A percentile compares a stretch with the other conserved stretches of the same genome.
phyloP scores from a whole-genome alignment of 169 alveolate species.

The Cyclospora cayetanensis region DNA sequence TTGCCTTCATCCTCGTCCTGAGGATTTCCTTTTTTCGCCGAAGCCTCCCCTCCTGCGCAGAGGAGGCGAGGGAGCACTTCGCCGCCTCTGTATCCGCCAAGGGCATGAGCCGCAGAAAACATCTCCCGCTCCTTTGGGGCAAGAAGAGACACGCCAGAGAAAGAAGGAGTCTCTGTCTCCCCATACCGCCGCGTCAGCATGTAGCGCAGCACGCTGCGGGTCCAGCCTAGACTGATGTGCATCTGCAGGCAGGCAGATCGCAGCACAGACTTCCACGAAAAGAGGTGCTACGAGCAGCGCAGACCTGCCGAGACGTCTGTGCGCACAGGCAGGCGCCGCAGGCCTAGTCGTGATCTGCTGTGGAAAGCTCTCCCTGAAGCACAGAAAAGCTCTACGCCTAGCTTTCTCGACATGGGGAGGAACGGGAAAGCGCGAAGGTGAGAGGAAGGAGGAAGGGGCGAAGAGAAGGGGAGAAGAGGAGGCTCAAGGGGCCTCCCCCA shows the following conservation, averaged over 20 bases:
- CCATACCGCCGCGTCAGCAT: constrained; percentile 61
- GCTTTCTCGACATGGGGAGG: too few relatives aligned
- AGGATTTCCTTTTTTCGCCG: neutral
- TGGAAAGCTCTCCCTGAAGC: too few relatives aligned
- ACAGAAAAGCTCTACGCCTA: too few relatives aligned
- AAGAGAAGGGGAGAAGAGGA: too few relatives aligned
- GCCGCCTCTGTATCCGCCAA: constrained; percentile 61
- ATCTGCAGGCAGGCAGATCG: constrained; percentile 48
- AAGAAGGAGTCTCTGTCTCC: neutral
- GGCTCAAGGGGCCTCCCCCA: too few relatives aligned
- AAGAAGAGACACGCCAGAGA: neutral
- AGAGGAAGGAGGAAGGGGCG: too few relatives aligned
- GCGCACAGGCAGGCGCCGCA: too few relatives aligned
- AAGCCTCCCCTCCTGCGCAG: neutral
- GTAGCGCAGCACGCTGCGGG: constrained; percentile 59
- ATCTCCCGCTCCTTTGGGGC: constrained; percentile 38
- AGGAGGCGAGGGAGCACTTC: constrained; percentile 25
- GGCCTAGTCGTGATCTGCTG: too few relatives aligned
- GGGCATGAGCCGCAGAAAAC: constrained; percentile 32
- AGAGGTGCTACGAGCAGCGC: too few relatives aligned
- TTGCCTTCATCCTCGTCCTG: neutral
- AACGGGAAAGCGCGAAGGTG: too few relatives aligned
- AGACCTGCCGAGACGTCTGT: too few relatives aligned
- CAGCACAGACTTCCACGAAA: neutral
- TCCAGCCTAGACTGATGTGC: constrained; percentile 52